phyloP scores from a whole-genome alignment of 768 basidiomycete genomes.

The Tephrocybe rancida region DNA sequence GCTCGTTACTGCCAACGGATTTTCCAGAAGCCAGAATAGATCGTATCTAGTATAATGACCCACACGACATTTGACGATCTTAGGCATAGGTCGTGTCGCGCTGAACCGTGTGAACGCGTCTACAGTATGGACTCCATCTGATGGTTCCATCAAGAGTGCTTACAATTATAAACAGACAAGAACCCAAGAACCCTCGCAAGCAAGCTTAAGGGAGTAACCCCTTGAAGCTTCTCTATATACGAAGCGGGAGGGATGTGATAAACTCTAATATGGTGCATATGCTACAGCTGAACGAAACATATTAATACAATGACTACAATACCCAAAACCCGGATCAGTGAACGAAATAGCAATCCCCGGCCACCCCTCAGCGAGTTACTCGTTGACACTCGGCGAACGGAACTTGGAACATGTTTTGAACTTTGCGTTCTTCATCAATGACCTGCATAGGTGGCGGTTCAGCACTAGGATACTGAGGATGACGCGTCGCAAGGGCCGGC shows the following conservation, averaged over 20 bases:
- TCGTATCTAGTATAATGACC: too few species aligned
- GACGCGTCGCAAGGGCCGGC: neutral
- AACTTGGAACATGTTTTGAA: slow-evolving; percentile 51
- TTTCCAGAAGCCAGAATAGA: too few species aligned
- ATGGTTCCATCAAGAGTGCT: too few species aligned
- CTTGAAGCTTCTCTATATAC: neutral
- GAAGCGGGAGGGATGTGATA: neutral
- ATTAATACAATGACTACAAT: slow-evolving; percentile 15
- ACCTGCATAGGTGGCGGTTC: slow-evolving; percentile 27
- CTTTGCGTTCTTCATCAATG: slow-evolving; percentile 41
- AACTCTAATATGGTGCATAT: neutral
- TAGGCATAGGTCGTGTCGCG: too few species aligned
- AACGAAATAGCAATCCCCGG: neutral
- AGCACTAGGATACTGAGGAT: neutral
- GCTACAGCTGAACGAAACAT: slow-evolving; percentile 10
- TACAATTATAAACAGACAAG: too few species aligned
- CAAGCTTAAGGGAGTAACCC: too few species aligned
- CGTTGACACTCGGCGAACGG: slow-evolving; percentile 43
- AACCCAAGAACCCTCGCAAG: too few species aligned
- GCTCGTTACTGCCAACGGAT: too few species aligned
- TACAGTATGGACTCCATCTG: too few species aligned
- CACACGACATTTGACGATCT: too few species aligned
- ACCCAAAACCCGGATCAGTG: slow-evolving; percentile 4
- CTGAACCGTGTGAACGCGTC: too few species aligned
- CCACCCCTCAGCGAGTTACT: slow-evolving; percentile 31